Conservation (phyloP, 306 rosid species). For the Vigna nakashimae region DNA sequence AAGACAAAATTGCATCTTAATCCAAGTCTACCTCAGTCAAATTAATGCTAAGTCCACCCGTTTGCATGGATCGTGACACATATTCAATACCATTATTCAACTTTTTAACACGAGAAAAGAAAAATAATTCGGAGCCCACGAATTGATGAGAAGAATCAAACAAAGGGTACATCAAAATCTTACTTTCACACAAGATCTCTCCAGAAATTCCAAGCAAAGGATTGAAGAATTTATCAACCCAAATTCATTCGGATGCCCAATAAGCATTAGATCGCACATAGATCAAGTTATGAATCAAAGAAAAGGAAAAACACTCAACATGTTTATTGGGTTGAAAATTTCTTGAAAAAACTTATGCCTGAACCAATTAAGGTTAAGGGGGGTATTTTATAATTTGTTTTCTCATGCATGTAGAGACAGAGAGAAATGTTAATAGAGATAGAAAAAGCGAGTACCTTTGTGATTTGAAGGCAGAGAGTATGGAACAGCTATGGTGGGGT, state of each 20-base stretch:
- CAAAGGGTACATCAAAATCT: not conserved
- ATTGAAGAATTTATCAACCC: not conserved
- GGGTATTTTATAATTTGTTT: too few species aligned
- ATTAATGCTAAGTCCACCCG: slow-evolving; percentile 18
- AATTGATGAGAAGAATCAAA: slow-evolving; percentile 10
- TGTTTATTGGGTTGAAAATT: not conserved
- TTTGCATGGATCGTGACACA: slow-evolving; percentile 27
- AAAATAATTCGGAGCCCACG: not conserved
- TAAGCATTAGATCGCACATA: not conserved
- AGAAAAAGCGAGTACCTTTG: slow-evolving; percentile 17
- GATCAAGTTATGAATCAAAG: slow-evolving; percentile 9
- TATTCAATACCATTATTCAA: not conserved
- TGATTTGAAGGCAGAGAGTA: not conserved
- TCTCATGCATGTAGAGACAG: not conserved
- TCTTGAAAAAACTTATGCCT: not conserved
- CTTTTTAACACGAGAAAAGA: not conserved
- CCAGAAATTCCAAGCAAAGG: not conserved
- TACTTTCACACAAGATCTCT: not conserved
- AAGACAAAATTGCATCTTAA: not conserved
- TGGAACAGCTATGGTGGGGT: not conserved
- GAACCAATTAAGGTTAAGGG: not conserved
- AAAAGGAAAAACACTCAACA: not conserved
- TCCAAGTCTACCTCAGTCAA: slow-evolving; percentile 12
- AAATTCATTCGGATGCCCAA: not conserved
- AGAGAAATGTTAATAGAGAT: not conserved